phyloP scores from a whole-genome alignment of 108 stramenopile genomes.

The Nannochloropsis gaditana region DNA sequence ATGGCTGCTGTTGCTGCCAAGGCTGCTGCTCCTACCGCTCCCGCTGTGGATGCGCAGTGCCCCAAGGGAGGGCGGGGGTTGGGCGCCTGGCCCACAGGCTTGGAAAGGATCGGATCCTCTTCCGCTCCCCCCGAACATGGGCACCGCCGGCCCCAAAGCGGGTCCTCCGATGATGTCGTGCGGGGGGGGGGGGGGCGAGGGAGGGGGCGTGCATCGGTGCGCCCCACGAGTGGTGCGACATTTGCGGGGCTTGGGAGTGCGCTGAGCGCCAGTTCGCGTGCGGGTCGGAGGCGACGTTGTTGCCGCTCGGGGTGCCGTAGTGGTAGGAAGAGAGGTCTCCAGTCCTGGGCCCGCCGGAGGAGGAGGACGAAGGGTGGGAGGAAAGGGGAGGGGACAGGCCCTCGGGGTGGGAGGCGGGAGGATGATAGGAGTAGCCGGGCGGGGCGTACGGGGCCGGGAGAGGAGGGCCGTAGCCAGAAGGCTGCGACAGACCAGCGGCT shows the following conservation, averaged over 20 bases:
- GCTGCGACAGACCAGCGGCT: not conserved
- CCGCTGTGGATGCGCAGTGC: not conserved
- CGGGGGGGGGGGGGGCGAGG: not conserved
- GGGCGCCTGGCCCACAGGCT: not conserved
- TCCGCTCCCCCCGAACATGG: not conserved
- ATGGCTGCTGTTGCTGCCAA: not conserved
- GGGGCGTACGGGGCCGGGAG: too few relatives aligned
- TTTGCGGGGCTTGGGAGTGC: not conserved
- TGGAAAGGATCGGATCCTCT: too few relatives aligned
- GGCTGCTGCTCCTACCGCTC: not conserved
- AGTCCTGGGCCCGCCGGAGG: not conserved
- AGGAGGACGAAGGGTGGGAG: slow-evolving; percentile 1
- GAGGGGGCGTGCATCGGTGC: not conserved
- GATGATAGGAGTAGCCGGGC: not conserved
- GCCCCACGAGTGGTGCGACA: not conserved
- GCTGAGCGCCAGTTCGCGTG: not conserved
- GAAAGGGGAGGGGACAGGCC: not conserved
- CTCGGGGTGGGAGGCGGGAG: not conserved
- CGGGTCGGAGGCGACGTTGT: too few relatives aligned
- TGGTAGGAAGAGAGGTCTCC: not conserved
- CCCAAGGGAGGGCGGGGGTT: not conserved
- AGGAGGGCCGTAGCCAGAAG: slow-evolving; percentile 6
- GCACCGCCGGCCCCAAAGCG: not conserved
- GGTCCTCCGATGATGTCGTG: slow-evolving; percentile 7
- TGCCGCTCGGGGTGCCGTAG: too few relatives aligned